Percentiles rank a stretch among this genome's conserved stretches.
These are phyloP conservation scores for Aquilaria yunnanensis DNA, from an alignment of 345 rosid genomes.

Conservation along the genomic window DNA sequence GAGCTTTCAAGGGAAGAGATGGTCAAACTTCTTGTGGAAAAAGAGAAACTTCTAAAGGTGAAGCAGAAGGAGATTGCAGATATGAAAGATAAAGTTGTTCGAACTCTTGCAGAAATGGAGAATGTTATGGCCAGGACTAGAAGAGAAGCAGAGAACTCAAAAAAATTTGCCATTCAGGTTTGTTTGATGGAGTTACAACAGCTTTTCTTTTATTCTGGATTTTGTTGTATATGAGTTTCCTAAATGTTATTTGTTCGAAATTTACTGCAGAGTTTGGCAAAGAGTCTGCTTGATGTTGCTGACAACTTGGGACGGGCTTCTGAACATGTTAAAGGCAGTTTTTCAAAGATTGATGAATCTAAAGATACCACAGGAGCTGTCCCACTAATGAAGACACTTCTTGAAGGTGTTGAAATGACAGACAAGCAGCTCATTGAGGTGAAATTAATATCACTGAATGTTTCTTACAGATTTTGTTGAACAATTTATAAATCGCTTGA, in stretches of 20 bases:
- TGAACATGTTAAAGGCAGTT: slow-evolving; percentile 72
- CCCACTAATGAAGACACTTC: slow-evolving; percentile 64
- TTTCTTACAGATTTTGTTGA: too few species aligned
- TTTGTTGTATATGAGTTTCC: neutral
- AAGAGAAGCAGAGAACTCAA: slow-evolving; percentile 85
- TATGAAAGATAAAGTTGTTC: slow-evolving; percentile 78
- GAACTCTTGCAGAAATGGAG: slow-evolving; percentile 79
- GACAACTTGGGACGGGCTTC: slow-evolving; percentile 97
- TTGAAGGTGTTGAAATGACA: slow-evolving; percentile 98
- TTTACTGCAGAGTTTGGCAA: slow-evolving; percentile 69
- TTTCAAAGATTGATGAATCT: slow-evolving; percentile 58
- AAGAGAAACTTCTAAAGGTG: slow-evolving; percentile 62
- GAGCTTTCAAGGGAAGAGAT: slow-evolving; percentile 66
- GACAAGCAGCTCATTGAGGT: slow-evolving; percentile 93
- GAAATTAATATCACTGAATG: neutral
- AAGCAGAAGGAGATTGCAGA: slow-evolving; percentile 54
- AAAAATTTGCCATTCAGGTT: slow-evolving; percentile 91
- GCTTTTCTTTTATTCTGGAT: slow-evolving; percentile 3
- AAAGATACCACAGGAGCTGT: slow-evolving; percentile 53
- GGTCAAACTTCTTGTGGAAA: slow-evolving; percentile 67
- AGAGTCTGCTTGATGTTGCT: slow-evolving; percentile 71
- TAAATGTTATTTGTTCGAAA: slow-evolving; percentile 1
- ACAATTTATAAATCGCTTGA: too few species aligned
- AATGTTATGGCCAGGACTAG: slow-evolving; percentile 78
- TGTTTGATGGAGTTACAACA: neutral